Evolutionary conservation across 1,284 basidiomycete species (phyloP).

Genomic region (Inonotus obliquus): DNA sequence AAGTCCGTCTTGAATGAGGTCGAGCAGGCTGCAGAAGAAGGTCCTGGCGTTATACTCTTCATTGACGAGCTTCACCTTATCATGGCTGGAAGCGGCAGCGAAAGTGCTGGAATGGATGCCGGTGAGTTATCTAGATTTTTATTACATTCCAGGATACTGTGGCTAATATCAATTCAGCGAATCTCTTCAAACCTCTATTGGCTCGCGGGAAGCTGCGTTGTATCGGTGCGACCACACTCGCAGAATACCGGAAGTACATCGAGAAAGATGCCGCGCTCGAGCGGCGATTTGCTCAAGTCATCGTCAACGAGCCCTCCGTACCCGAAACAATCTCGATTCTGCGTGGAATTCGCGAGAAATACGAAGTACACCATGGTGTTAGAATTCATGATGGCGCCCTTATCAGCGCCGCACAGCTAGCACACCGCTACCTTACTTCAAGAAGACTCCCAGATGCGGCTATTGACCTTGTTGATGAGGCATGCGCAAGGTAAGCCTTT

Average conservation of each 20-base stretch:
- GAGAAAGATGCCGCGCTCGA: slow-evolving; percentile 95
- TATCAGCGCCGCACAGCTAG: slow-evolving; percentile 88
- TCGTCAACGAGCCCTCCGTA: slow-evolving; percentile 90
- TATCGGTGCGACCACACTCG: slow-evolving; percentile 92
- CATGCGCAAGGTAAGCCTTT: slow-evolving; percentile 68
- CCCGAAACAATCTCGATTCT: slow-evolving; percentile 91
- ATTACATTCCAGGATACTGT: not conserved
- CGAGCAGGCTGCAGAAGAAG: slow-evolving; percentile 85
- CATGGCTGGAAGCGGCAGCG: slow-evolving; percentile 77
- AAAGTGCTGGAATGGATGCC: slow-evolving; percentile 80
- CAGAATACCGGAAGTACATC: slow-evolving; percentile 94
- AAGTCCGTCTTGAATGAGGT: slow-evolving; percentile 92
- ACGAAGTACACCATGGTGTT: slow-evolving; percentile 85
- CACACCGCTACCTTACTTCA: slow-evolving; percentile 90
- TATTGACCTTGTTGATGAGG: slow-evolving; percentile 93
- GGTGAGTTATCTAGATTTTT: slow-evolving; percentile 20
- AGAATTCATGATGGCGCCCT: slow-evolving; percentile 88
- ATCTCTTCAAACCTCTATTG: slow-evolving; percentile 86
- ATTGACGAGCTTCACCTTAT: slow-evolving; percentile 93
- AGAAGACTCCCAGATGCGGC: slow-evolving; percentile 86
- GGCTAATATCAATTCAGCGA: slow-evolving; percentile 44
- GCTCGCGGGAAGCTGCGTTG: slow-evolving; percentile 88
- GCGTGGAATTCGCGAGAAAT: slow-evolving; percentile 84
- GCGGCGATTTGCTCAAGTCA: slow-evolving; percentile 90
- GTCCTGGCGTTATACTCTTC: slow-evolving; percentile 87